A percentile compares a stretch with the other conserved stretches of the same genome.
phyloP scores from a whole-genome alignment of 2,329 filamentous ascomycete species.

The Biscogniauxia sp. region DNA sequence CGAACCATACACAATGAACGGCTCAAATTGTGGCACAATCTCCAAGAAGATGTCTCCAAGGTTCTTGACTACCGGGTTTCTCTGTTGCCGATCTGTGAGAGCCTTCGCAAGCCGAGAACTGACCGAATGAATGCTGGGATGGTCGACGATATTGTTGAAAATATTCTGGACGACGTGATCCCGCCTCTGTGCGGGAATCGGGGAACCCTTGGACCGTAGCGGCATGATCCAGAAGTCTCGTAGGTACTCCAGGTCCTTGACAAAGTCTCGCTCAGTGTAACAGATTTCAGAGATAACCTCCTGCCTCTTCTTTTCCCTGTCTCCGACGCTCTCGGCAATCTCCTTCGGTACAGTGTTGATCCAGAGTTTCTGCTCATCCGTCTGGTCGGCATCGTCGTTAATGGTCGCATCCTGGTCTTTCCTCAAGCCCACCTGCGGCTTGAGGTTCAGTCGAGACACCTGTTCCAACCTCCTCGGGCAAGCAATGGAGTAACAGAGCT shows the following conservation, averaged over 20 bases:
- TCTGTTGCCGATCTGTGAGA: slow-evolving; percentile 88
- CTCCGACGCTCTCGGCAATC: slow-evolving; percentile 82
- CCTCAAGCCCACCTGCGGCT: slow-evolving; percentile 84
- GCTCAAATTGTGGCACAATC: slow-evolving; percentile 87
- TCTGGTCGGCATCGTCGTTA: slow-evolving; percentile 77
- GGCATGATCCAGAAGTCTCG: slow-evolving; percentile 99
- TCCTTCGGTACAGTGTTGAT: slow-evolving; percentile 98
- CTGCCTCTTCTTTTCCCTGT: slow-evolving; percentile 94
- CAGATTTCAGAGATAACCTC: slow-evolving; percentile 98
- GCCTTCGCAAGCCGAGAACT: slow-evolving; percentile 85
- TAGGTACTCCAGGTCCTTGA: slow-evolving; percentile 96
- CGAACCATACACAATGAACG: slow-evolving; percentile 94
- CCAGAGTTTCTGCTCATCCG: slow-evolving; percentile 97
- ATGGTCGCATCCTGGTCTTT: slow-evolving; percentile 53
- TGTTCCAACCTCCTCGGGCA: slow-evolving; percentile 92
- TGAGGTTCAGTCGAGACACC: slow-evolving; percentile 89
- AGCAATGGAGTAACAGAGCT: slow-evolving; percentile 96
- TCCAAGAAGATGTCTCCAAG: slow-evolving; percentile 94
- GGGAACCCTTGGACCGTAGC: slow-evolving; percentile 75
- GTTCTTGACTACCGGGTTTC: slow-evolving; percentile 81
- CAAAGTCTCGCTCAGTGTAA: slow-evolving; percentile 98
- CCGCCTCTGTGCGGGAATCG: slow-evolving; percentile 81
- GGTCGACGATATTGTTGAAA: slow-evolving; percentile 91
- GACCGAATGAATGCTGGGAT: slow-evolving; percentile 76
- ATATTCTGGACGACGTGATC: slow-evolving; percentile 92